phyloP scores from a whole-genome alignment of 768 basidiomycete species.

The Xerocomus spinulosus region DNA sequence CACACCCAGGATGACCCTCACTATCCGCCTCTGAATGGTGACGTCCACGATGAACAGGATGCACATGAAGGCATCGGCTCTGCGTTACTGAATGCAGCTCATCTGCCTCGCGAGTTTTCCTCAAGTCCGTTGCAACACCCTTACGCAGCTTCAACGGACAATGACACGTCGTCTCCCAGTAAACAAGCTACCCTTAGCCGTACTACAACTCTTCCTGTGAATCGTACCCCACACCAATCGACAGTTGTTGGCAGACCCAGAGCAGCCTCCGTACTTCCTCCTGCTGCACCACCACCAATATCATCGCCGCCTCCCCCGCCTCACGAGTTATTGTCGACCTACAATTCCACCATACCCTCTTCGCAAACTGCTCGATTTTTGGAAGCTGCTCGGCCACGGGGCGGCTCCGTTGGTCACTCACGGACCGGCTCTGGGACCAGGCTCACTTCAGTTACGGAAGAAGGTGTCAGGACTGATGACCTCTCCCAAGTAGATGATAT shows the following conservation, averaged over 20 bases:
- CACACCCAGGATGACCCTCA: conserved; percentile 36
- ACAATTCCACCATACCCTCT: conserved; percentile 29
- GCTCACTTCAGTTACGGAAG: conserved; percentile 61
- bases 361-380: conserved; percentile 30
- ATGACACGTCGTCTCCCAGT: conserved; percentile 29
- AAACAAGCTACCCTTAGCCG: conserved; percentile 29
- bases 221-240: conserved; percentile 24
- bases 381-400: conserved; percentile 41
- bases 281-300: conserved; percentile 60
- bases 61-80: conserved; percentile 42
- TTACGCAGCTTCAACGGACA: conserved; percentile 44
- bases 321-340: conserved; percentile 33
- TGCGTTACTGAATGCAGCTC: conserved; percentile 37
- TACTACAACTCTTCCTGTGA: conserved; percentile 32
- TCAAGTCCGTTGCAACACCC: conserved; percentile 38
- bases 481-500: conserved; percentile 22
- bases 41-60: conserved; percentile 32
- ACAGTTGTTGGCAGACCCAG: conserved; percentile 39
- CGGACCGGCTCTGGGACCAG: conserved; percentile 54
- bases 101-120: conserved; percentile 28
- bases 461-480: conserved; percentile 40
- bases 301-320: conserved; percentile 55
- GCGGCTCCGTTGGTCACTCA: conserved; percentile 48
- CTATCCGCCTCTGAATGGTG: conserved; percentile 17
- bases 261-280: conserved; percentile 58